These are phyloP conservation scores for Solanum sparsipilum DNA, from an alignment of 257 asterid species.

Conservation along the genomic window DNA sequence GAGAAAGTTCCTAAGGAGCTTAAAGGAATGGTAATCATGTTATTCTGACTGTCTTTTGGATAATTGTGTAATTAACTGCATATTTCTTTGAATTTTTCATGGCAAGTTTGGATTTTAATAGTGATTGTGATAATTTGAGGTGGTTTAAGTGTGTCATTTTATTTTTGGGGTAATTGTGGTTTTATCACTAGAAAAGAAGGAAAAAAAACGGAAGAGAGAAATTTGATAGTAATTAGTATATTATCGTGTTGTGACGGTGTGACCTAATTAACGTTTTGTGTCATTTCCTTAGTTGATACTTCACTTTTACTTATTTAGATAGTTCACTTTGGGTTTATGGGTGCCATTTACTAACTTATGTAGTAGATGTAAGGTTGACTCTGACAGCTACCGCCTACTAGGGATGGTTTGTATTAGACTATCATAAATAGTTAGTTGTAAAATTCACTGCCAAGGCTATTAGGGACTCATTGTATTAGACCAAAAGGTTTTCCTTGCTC, in stretches of 20 bases:
- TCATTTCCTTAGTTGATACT: neutral
- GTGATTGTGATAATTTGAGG: neutral
- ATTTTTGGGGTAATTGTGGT: neutral
- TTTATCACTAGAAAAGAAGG: neutral
- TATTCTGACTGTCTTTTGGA: neutral
- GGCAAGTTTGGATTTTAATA: neutral
- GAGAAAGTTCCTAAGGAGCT: constrained; percentile 81
- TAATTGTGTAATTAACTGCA: neutral
- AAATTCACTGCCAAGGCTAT: neutral
- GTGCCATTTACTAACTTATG: neutral
- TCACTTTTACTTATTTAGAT: neutral
- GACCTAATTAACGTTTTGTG: neutral
- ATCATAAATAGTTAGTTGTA: neutral
- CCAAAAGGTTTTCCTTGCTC: neutral
- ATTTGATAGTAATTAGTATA: neutral
- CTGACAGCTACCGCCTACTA: neutral
- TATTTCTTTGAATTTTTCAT: neutral
- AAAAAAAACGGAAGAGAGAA: neutral
- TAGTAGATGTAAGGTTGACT: neutral
- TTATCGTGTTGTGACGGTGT: neutral
- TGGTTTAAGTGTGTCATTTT: neutral
- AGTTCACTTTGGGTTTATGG: neutral
- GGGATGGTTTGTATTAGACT: neutral
- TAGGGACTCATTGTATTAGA: neutral
- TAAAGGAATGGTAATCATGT: constrained; percentile 66